Evolutionary conservation across 441 rosid species (phyloP).

Genomic region (Mallotus japonicus): DNA sequence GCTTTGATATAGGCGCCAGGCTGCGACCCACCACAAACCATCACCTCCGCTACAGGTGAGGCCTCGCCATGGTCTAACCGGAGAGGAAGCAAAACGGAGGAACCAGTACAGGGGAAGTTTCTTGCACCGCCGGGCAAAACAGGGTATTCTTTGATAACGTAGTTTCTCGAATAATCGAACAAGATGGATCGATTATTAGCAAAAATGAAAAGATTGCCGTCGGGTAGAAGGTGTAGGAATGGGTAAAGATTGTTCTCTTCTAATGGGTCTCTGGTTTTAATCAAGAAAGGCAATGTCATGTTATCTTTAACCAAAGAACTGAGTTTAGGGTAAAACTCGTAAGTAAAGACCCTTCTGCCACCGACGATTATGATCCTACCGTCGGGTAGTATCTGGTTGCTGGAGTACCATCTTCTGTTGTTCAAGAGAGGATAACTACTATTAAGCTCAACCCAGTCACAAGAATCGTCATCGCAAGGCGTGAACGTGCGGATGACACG

Average conservation of each 20-base stretch:
- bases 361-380: conserved; percentile 67
- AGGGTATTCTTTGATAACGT: conserved; percentile 51
- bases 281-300: conserved; percentile 44
- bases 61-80: conserved; percentile 18
- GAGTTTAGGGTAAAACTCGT: conserved; percentile 67
- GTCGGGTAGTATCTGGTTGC: conserved; percentile 50
- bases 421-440: conserved; percentile 10
- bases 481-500: conserved; percentile 33
- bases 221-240: conserved; percentile 63
- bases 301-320: conserved; percentile 11
- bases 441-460: conserved; percentile 50
- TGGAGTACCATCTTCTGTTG: conserved; percentile 51
- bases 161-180: conserved; percentile 46
- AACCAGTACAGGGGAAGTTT: conserved; percentile 64
- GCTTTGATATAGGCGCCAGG: conserved; percentile 46
- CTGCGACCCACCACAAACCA: conserved; percentile 75
- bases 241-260: conserved; percentile 87
- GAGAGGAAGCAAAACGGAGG: conserved; percentile 67
- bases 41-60: conserved; percentile 37
- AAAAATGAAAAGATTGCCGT: conserved; percentile 70
- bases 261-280: conserved; percentile 43
- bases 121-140: conserved; percentile 53
- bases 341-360: conserved; percentile 56
- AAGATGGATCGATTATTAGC: conserved; percentile 61
- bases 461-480: conserved; percentile 34